Conservation (phyloP, 495 filamentous ascomycete genomes). For the Trichocladium antarcticum region DNA sequence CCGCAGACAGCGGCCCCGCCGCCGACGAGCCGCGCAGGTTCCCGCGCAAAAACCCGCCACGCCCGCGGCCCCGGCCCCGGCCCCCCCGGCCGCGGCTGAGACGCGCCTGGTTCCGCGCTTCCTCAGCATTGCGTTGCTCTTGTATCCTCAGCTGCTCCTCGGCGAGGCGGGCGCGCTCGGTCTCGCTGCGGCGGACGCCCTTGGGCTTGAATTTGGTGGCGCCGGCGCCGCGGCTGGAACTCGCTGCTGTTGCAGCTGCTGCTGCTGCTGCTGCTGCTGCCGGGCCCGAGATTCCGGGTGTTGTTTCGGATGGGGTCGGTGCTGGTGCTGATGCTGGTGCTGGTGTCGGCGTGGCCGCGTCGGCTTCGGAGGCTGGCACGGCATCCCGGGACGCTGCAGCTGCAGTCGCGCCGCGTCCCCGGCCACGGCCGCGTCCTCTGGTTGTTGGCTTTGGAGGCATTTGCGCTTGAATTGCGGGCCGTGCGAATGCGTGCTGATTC, state of each 20-base stretch:
- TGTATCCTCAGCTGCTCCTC: constrained; percentile 27
- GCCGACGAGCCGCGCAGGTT: constrained; percentile 19
- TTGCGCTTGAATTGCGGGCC: background rate
- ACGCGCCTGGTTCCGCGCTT: constrained; percentile 15
- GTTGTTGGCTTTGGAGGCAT: constrained; percentile 12
- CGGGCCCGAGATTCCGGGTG: no score
- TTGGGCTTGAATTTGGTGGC: constrained; percentile 33
- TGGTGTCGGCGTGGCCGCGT: background rate
- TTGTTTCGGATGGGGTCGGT: background rate
- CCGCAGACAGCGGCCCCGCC: constrained; percentile 30
- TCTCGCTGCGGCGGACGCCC: constrained; percentile 31
- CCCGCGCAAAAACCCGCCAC: constrained; percentile 28
- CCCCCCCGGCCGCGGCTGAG: constrained; percentile 23
- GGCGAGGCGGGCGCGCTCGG: constrained; percentile 32
- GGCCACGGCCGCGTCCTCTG: constrained; percentile 11
- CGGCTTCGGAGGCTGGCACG: background rate
- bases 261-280: background rate
- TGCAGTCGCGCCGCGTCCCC: constrained; percentile 9
- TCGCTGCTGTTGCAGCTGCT: background rate
- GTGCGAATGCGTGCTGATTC: background rate
- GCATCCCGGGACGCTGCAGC: constrained; percentile 4
- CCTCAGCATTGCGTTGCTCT: constrained; percentile 26
- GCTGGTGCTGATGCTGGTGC: background rate
- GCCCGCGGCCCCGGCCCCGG: constrained; percentile 30
- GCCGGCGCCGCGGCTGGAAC: background rate